These are phyloP conservation scores for Fusarium virguliforme DNA, from an alignment of 2,329 filamentous ascomycete species.

Conservation along the genomic window DNA sequence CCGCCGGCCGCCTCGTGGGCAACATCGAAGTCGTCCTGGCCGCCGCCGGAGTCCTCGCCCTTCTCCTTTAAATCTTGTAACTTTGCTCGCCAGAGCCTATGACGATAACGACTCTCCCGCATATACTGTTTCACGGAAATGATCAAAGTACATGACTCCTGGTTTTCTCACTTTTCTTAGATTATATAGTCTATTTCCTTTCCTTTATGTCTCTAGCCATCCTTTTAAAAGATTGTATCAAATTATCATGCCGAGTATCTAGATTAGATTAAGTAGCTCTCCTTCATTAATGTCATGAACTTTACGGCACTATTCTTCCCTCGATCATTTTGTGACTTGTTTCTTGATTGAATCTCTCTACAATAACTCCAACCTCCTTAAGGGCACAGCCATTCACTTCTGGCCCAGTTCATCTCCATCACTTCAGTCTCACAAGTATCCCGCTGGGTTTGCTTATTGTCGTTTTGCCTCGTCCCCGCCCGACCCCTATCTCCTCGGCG, in stretches of 20 bases:
- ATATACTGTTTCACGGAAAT: slow-evolving; percentile 11
- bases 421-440: too few species aligned
- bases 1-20: not conserved
- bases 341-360: not conserved
- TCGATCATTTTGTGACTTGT: not conserved
- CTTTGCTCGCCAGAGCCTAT: slow-evolving; percentile 2
- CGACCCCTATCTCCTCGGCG: too few species aligned
- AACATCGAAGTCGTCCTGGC: slow-evolving; percentile 6
- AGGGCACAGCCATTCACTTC: not conserved
- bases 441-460: too few species aligned
- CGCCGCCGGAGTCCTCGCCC: not conserved
- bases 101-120: slow-evolving; percentile 4
- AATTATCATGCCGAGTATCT: slow-evolving; percentile 7
- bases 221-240: not conserved
- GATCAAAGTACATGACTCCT: slow-evolving; percentile 10
- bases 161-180: slow-evolving; percentile 1
- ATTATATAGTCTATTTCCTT: slow-evolving; percentile 15
- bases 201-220: not conserved
- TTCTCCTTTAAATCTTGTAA: slow-evolving; percentile 9
- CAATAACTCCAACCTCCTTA: not conserved
- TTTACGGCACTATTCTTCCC: not conserved
- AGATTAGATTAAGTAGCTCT: slow-evolving; percentile 11
- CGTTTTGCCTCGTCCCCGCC: too few species aligned
- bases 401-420: too few species aligned
- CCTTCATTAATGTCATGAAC: slow-evolving; percentile 2